Conservation (phyloP, 805 yeast species). For the Suhomyces prunicola region DNA sequence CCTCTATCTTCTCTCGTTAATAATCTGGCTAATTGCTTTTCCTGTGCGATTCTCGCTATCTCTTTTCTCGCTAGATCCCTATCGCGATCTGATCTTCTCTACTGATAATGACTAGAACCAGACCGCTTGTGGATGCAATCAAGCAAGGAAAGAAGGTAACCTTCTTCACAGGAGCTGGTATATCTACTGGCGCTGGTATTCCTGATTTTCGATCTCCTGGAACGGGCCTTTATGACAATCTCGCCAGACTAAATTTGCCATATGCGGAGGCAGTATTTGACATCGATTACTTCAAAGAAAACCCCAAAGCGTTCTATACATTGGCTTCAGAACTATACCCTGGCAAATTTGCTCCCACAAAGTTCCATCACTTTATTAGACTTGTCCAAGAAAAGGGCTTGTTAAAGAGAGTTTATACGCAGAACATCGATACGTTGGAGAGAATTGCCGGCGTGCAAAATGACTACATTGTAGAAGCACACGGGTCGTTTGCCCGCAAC, state of each 20-base stretch:
- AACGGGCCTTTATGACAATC: slow-evolving; percentile 83
- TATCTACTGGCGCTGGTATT: slow-evolving; percentile 89
- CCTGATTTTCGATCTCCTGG: slow-evolving; percentile 93
- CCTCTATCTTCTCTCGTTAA: too few relatives aligned
- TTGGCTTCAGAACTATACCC: slow-evolving; percentile 86
- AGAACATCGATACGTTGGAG: slow-evolving; percentile 91
- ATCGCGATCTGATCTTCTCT: neutral
- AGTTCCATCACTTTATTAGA: slow-evolving; percentile 71
- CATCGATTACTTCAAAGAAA: slow-evolving; percentile 69
- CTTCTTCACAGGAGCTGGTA: slow-evolving; percentile 88
- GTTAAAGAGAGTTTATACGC: slow-evolving; percentile 77
- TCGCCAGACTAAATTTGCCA: slow-evolving; percentile 71
- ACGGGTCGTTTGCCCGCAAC: slow-evolving; percentile 85
- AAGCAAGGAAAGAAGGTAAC: slow-evolving; percentile 45
- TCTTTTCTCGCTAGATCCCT: neutral
- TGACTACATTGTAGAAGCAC: slow-evolving; percentile 79
- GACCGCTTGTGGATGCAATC: slow-evolving; percentile 31
- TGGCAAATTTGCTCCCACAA: slow-evolving; percentile 79
- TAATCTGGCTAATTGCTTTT: neutral
- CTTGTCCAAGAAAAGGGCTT: slow-evolving; percentile 61
- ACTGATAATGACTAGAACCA: slow-evolving; percentile 7
- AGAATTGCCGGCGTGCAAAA: slow-evolving; percentile 72
- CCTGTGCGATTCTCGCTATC: neutral
- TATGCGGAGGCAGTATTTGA: slow-evolving; percentile 96
- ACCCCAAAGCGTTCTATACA: slow-evolving; percentile 81